Conservation (phyloP, 129 eudicot genomes). For the Lactuca saligna region DNA sequence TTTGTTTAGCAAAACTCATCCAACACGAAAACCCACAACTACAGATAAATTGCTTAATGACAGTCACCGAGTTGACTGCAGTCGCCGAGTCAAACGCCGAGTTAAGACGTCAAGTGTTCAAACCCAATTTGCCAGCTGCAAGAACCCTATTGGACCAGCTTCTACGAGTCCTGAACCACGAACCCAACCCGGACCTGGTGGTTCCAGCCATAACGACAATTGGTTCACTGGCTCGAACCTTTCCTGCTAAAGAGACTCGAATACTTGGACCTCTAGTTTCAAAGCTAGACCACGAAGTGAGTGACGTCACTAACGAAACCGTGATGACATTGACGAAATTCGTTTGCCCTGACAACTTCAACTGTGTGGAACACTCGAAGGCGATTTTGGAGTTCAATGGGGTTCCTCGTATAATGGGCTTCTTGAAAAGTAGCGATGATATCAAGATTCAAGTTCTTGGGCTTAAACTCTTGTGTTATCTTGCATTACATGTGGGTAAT, state of each 20-base stretch:
- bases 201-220: slow-evolving; percentile 57
- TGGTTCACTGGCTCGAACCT: slow-evolving; percentile 73
- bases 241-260: slow-evolving; percentile 75
- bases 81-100: slow-evolving; percentile 64
- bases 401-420: slow-evolving; percentile 41
- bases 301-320: slow-evolving; percentile 53
- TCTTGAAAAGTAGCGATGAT: slow-evolving; percentile 45
- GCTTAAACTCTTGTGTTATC: slow-evolving; percentile 55
- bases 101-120: slow-evolving; percentile 63
- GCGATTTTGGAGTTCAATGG: slow-evolving; percentile 62
- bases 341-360: slow-evolving; percentile 56
- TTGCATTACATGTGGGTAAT: slow-evolving; percentile 58
- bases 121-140: slow-evolving; percentile 64
- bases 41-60: slow-evolving; percentile 57
- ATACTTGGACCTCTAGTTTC: slow-evolving; percentile 58
- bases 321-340: slow-evolving; percentile 58
- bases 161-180: slow-evolving; percentile 53
- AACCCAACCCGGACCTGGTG: slow-evolving; percentile 29
- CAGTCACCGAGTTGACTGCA: slow-evolving; percentile 65
- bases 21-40: slow-evolving; percentile 60
- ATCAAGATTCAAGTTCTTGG: slow-evolving; percentile 40
- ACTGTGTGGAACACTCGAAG: slow-evolving; percentile 60
- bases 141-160: slow-evolving; percentile 70
- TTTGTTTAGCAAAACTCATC: slow-evolving; percentile 61
- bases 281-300: slow-evolving; percentile 40